Evolutionary conservation across 768 basidiomycete species (phyloP), one percentile per base, ranked within the genome.

Genomic region (Tylopilus balloui): DNA sequence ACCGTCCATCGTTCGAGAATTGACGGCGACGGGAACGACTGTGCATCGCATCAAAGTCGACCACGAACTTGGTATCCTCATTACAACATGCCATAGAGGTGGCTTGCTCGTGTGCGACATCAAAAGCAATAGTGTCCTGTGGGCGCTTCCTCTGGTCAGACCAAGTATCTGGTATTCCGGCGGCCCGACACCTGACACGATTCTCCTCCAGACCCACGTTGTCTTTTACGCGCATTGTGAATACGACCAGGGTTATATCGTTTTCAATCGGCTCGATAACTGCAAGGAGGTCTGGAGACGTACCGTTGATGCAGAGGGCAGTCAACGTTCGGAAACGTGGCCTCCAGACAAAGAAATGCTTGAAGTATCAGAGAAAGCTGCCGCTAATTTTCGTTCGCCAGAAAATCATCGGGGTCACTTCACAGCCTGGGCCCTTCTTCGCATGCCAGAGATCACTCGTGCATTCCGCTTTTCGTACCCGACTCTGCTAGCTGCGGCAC

Each of bases 11-110:
- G 58, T 69, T 13, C 72, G 63, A 19, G 50, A 66, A n/a, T 64
- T 77, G 31, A 53, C 60, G 1, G 48, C 62, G 8, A 56, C 70
- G 6, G 70, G 74, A 19, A 53, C 55, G 21, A 57, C 61, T 4
- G 80, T 86, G 0, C 86, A 90, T 65, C 79, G 86, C 7, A 80
- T 90, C 68, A 91, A 91, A 66, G 76, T 86, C 19, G 89, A 92
- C 48, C 79, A 86, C 56, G 65, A 71, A 27, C 72, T 71, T 10
- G 78, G 80, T 3, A 71, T 84, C 20, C 68, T 84, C 42, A 77
- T 90, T 35, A 76, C 77, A 3, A 88, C 86, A 0, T 71, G 71
- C 36, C 62, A 63, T 6, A 50, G 53, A 10, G 86, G 86, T 0
- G 85, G 86, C 0, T 57, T 91, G 9, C 53, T 58, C 1, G 86